Base-by-base conservation (phyloP, 2,329 filamentous ascomycete genomes). In the Fusarium algeriense region DNA sequence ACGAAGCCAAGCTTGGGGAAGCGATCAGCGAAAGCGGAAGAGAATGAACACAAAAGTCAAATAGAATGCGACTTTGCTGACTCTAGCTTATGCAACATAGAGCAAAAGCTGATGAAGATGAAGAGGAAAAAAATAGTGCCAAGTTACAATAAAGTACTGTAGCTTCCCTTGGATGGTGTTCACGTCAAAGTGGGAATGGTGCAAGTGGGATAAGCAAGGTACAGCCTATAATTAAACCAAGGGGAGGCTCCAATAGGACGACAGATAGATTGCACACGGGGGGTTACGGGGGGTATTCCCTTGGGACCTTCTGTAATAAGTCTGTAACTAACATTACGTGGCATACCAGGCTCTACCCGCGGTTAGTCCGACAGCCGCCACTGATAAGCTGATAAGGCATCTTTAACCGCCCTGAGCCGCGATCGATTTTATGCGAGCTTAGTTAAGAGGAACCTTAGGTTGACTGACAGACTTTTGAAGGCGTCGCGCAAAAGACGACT, bases 141-240 rank as follows among this genome's bases (percentile, higher is more conserved):
- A 65, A 64, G 60, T 61, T 44, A 59, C 52, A 62, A 60, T 64
- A 30, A 66, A 45, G 55, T 41, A 26, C 45, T 60, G 62, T 41
- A 66, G 64, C 54, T 48, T 58, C 35, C 28, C 49, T 30, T 53
- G 38, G 40, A 50, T 66, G 52, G 63, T 35, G 53, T 66, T 71
- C 49, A 70, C 49, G 44, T 69, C 58, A 53, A 70, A 57, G 66
- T 53, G 66, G 66, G 60, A 55, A 55, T 64, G 64, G 67, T 67
- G 46, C 41, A 54, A 59, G 61, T 62, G 66, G 49, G 48, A 69
- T 62, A 56, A 50, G 57, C 54, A 62, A 67, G 67, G 56, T 63
- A 64, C 44, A 30, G 23, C 52, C 59, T 70, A 71, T 72, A 72
- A 71, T 72, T 71, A 69, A 71, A 70, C 59, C 64, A 66, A 55